Evolutionary conservation across 352 stramenopile genomes (phyloP).

Genomic region (Phytopythium litorale): DNA sequence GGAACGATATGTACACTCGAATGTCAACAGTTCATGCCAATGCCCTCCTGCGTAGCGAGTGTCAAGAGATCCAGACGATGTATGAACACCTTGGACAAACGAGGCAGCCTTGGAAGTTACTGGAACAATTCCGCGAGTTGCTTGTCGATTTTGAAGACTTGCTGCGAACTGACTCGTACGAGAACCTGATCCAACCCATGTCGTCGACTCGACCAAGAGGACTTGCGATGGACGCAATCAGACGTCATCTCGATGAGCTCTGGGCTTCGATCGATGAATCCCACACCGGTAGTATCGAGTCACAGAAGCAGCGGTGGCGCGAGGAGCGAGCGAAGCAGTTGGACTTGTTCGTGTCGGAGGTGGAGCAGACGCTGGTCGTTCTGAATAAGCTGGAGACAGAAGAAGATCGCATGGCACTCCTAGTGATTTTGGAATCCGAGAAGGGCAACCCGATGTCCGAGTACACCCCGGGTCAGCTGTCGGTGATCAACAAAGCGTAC

Average conservation of each 20-base stretch:
- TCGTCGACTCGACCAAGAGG: background rate
- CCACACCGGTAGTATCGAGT: background rate
- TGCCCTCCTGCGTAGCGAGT: background rate
- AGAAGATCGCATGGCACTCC: background rate
- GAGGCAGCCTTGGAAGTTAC: background rate
- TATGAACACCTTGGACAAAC: background rate
- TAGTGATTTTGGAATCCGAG: background rate
- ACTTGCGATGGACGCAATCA: background rate
- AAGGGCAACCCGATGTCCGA: background rate
- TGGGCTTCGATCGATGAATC: background rate
- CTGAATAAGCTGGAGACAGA: background rate
- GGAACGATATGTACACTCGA: background rate
- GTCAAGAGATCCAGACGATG: background rate
- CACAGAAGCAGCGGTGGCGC: background rate
- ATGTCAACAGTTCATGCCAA: background rate
- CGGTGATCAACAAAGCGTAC: background rate
- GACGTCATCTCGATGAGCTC: background rate
- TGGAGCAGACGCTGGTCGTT: background rate
- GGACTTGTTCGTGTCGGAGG: conserved; percentile 1
- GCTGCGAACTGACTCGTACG: background rate
- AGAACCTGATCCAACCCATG: background rate
- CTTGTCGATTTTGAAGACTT: background rate
- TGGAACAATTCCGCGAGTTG: background rate
- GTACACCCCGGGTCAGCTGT: background rate
- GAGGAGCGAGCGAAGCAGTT: background rate